Conservation (phyloP, 2,329 filamentous ascomycete species). For the Fusarium globosum region DNA sequence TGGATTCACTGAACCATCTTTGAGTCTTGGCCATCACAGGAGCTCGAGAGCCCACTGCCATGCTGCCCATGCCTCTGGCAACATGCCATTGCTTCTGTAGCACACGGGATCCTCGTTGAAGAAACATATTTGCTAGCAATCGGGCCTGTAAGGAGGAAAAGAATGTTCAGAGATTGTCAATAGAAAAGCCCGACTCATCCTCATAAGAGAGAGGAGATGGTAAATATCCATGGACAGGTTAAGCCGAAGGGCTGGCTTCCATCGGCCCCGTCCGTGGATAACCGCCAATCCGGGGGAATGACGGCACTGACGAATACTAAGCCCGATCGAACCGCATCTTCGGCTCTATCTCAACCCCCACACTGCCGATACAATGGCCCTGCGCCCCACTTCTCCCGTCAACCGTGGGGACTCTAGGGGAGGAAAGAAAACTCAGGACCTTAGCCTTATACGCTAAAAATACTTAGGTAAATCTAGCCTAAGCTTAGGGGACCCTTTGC, state of each 20-base stretch:
- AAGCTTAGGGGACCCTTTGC: too few relatives aligned
- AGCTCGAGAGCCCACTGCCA: slow-evolving; percentile 47
- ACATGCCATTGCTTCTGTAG: slow-evolving; percentile 63
- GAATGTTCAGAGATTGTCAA: slow-evolving; percentile 22
- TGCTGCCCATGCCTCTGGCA: slow-evolving; percentile 54
- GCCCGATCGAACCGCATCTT: slow-evolving; percentile 35
- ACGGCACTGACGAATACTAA: slow-evolving; percentile 35
- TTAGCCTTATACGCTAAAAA: too few relatives aligned
- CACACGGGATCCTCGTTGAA: slow-evolving; percentile 62
- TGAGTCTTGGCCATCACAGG: slow-evolving; percentile 46
- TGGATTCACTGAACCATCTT: slow-evolving; percentile 64
- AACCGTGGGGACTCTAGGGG: slow-evolving; percentile 8
- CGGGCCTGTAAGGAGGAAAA: slow-evolving; percentile 32
- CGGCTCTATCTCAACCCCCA: slow-evolving; percentile 34
- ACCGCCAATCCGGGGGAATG: slow-evolving; percentile 50
- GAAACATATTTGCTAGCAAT: slow-evolving; percentile 60
- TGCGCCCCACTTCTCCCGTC: slow-evolving; percentile 32
- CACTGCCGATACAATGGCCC: slow-evolving; percentile 32
- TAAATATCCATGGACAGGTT: slow-evolving; percentile 33
- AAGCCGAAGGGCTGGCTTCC: slow-evolving; percentile 50
- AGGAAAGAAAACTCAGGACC: too few relatives aligned
- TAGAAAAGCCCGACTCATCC: slow-evolving; percentile 14
- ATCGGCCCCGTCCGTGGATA: slow-evolving; percentile 52
- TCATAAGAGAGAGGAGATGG: slow-evolving; percentile 38
- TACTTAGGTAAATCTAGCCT: too few relatives aligned